Conservation (phyloP, 1,284 basidiomycete species). For the Somion occarium region DNA sequence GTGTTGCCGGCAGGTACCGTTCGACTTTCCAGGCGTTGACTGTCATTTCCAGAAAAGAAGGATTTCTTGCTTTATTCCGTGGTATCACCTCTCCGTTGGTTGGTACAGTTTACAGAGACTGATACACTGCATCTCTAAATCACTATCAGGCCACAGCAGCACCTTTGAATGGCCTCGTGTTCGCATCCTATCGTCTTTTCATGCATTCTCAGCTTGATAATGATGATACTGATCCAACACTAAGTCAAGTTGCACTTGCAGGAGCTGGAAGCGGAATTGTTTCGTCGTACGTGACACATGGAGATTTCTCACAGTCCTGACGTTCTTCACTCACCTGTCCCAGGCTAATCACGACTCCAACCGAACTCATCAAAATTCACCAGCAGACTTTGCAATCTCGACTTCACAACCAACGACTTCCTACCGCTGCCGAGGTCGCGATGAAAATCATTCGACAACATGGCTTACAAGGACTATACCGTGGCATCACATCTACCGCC, state of each 20-base stretch:
- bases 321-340: slow-evolving; percentile 5
- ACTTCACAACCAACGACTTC: slow-evolving; percentile 18
- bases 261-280: slow-evolving; percentile 75
- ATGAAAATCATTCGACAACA: slow-evolving; percentile 47
- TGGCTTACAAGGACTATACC: slow-evolving; percentile 70
- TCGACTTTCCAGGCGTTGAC: slow-evolving; percentile 58
- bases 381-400: slow-evolving; percentile 42
- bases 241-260: slow-evolving; percentile 69
- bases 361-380: slow-evolving; percentile 83
- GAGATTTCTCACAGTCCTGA: slow-evolving; percentile 3
- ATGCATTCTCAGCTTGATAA: slow-evolving; percentile 53
- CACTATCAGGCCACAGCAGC: slow-evolving; percentile 55
- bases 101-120: slow-evolving; percentile 20
- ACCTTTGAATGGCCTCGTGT: slow-evolving; percentile 71
- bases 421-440: slow-evolving; percentile 47
- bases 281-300: slow-evolving; percentile 70
- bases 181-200: slow-evolving; percentile 69
- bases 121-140: background rate
- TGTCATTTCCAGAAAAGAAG: slow-evolving; percentile 66
- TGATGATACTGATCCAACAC: slow-evolving; percentile 44
- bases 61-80: slow-evolving; percentile 62
- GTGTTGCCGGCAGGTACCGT: slow-evolving; percentile 47
- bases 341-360: slow-evolving; percentile 76
- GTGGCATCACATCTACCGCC: slow-evolving; percentile 69
- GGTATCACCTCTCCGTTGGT: slow-evolving; percentile 72